These are phyloP conservation scores for Diplodia seriata DNA, from an alignment of 2,329 filamentous ascomycete species.

Conservation along the genomic window DNA sequence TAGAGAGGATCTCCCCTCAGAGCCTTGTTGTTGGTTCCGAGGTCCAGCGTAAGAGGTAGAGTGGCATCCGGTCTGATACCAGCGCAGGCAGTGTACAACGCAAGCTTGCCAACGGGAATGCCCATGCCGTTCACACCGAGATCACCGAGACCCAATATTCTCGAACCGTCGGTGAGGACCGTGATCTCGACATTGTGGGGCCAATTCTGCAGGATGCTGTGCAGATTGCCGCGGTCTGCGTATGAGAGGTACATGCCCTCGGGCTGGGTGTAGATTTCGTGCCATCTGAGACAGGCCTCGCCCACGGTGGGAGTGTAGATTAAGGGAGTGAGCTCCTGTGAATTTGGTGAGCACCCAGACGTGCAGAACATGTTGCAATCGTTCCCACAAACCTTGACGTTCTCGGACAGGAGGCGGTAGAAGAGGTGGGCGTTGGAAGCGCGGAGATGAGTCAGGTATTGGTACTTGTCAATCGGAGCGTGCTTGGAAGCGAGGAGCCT, in stretches of 20 bases:
- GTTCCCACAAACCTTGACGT: slow-evolving; percentile 60
- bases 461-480: slow-evolving; percentile 80
- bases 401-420: slow-evolving; percentile 78
- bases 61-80: slow-evolving; percentile 83
- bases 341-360: slow-evolving; percentile 42
- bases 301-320: slow-evolving; percentile 92
- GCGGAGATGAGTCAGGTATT: slow-evolving; percentile 79
- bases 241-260: slow-evolving; percentile 96
- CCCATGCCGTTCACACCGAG: slow-evolving; percentile 97
- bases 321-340: slow-evolving; percentile 77
- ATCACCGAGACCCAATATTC: slow-evolving; percentile 91
- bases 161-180: slow-evolving; percentile 93
- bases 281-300: slow-evolving; percentile 96
- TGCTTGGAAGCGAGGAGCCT: slow-evolving; percentile 74
- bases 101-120: slow-evolving; percentile 95
- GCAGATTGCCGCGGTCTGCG: slow-evolving; percentile 89
- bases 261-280: slow-evolving; percentile 90
- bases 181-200: slow-evolving; percentile 93
- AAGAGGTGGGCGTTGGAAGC: slow-evolving; percentile 80
- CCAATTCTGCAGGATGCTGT: slow-evolving; percentile 91
- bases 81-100: slow-evolving; percentile 92
- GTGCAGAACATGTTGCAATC: background rate
- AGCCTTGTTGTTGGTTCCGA: slow-evolving; percentile 69
- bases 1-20: slow-evolving; percentile 83
- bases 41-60: slow-evolving; percentile 67